phyloP scores from a whole-genome alignment of 345 rosid genomes.

The Linum tenue region DNA sequence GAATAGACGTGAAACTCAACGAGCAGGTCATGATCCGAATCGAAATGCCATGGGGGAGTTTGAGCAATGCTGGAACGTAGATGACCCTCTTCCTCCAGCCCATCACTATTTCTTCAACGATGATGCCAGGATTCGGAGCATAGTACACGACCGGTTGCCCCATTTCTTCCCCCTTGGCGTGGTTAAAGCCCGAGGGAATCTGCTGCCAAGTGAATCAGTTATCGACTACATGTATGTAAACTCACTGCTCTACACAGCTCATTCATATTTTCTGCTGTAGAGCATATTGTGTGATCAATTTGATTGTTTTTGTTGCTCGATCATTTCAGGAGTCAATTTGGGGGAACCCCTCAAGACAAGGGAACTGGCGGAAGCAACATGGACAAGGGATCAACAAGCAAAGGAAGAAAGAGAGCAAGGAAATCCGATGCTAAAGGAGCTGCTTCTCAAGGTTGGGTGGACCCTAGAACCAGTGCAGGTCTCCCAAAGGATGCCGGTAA shows the following conservation, averaged over 20 bases:
- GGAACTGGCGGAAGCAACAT: conserved; percentile 21
- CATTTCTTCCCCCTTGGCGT: conserved; percentile 53
- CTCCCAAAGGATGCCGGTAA: conserved; percentile 70
- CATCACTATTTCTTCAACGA: conserved; percentile 66
- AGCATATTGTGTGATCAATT: neutral
- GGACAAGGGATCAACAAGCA: conserved; percentile 28
- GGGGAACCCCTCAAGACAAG: conserved; percentile 38
- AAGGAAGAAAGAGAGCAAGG: conserved; percentile 34
- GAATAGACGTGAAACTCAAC: conserved; percentile 20
- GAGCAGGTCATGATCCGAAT: conserved; percentile 9
- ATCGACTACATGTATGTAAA: conserved; percentile 54
- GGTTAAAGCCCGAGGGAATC: conserved; percentile 23
- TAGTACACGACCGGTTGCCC: conserved; percentile 56
- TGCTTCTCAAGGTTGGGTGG: conserved; percentile 47
- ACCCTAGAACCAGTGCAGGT: conserved; percentile 38
- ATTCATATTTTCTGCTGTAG: neutral
- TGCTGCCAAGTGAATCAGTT: conserved; percentile 28
- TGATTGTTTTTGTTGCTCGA: conserved; percentile 5
- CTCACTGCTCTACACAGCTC: conserved; percentile 5
- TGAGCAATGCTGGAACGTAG: conserved; percentile 27
- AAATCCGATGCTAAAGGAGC: conserved; percentile 26
- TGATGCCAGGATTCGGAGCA: conserved; percentile 53
- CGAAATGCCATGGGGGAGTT: conserved; percentile 16
- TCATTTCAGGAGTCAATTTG: conserved; percentile 65
- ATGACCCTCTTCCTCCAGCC: conserved; percentile 53